Conservation (phyloP, 2,329 filamentous ascomycete species). For the Beauveria asiatica region DNA sequence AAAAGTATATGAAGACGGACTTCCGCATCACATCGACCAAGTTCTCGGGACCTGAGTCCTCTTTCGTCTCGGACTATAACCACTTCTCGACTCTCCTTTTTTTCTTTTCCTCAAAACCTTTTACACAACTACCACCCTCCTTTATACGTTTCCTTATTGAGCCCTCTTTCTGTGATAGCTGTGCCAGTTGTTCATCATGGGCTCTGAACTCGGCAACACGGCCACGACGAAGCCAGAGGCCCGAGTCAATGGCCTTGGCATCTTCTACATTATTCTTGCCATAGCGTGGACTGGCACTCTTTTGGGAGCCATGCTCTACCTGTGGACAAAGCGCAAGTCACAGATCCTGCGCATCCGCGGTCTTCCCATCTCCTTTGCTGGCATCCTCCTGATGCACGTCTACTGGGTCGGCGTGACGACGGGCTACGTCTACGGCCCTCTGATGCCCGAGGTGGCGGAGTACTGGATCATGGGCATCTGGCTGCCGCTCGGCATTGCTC, state of each 20-base stretch:
- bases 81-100: background rate
- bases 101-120: background rate
- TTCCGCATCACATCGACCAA: background rate
- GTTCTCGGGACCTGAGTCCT: background rate
- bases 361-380: constrained; percentile 30
- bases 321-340: constrained; percentile 31
- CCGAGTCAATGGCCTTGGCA: constrained; percentile 29
- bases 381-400: constrained; percentile 31
- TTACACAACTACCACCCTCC: background rate
- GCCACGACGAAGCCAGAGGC: constrained; percentile 23
- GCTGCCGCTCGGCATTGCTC: constrained; percentile 54
- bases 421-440: constrained; percentile 29
- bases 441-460: constrained; percentile 43
- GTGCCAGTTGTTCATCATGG: background rate
- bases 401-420: constrained; percentile 35
- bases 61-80: background rate
- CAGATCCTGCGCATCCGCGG: constrained; percentile 33
- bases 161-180: background rate
- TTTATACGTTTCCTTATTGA: background rate
- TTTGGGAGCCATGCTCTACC: constrained; percentile 30
- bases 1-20: constrained; percentile 1
- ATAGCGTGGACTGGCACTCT: constrained; percentile 32
- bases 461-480: constrained; percentile 62
- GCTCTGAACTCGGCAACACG: constrained; percentile 23
- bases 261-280: constrained; percentile 32